phyloP scores from a whole-genome alignment of 2,329 filamentous ascomycete genomes.

The Verticillium nubilum region DNA sequence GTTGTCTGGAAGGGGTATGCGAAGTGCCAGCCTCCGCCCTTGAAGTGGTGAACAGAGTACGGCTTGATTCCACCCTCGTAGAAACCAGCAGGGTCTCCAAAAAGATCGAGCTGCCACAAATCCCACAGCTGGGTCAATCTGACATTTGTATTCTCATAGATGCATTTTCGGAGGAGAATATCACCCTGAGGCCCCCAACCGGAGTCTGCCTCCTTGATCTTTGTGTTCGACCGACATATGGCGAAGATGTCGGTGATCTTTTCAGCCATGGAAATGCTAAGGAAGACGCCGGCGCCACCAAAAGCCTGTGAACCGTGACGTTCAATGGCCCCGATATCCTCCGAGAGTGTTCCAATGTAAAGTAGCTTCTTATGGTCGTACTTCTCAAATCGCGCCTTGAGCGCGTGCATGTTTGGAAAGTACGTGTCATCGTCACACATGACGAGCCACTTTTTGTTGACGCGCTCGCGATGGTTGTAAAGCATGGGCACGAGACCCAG shows the following conservation, averaged over 20 bases:
- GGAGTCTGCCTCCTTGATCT: slow-evolving; percentile 48
- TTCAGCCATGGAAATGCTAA: slow-evolving; percentile 45
- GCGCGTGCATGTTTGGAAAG: slow-evolving; percentile 52
- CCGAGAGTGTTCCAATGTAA: slow-evolving; percentile 58
- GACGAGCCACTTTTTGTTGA: slow-evolving; percentile 52
- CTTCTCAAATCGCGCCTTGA: slow-evolving; percentile 44
- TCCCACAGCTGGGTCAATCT: slow-evolving; percentile 51
- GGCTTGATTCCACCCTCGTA: slow-evolving; percentile 58
- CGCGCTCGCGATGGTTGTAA: slow-evolving; percentile 44
- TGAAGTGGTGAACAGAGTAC: slow-evolving; percentile 60
- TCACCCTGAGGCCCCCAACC: slow-evolving; percentile 58
- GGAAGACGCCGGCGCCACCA: slow-evolving; percentile 58
- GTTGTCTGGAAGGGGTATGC: slow-evolving; percentile 50
- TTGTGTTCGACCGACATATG: slow-evolving; percentile 41
- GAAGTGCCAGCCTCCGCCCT: slow-evolving; percentile 51
- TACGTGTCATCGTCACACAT: slow-evolving; percentile 63
- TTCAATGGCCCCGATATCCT: slow-evolving; percentile 54
- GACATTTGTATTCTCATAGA: slow-evolving; percentile 57
- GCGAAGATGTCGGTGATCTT: slow-evolving; percentile 39
- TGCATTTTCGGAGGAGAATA: slow-evolving; percentile 56
- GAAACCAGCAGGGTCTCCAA: slow-evolving; percentile 56
- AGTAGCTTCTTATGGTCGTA: slow-evolving; percentile 47
- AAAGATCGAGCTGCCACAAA: slow-evolving; percentile 57
- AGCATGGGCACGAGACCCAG: slow-evolving; percentile 48
- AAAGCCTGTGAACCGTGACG: slow-evolving; percentile 59